Conservation (phyloP, 129 eudicot species). For the Saussurea involucrata region DNA sequence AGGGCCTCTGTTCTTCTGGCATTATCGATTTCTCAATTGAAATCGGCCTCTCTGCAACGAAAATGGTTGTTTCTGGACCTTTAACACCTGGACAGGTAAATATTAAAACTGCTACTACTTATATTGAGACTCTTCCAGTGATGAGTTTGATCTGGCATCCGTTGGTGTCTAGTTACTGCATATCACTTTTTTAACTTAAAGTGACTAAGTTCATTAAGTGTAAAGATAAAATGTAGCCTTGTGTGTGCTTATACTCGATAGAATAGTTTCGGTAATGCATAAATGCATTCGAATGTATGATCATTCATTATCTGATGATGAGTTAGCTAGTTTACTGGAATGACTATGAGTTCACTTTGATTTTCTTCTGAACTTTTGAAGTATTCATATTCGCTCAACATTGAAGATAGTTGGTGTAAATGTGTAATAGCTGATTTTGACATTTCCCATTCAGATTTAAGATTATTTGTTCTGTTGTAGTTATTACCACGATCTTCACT, state of each 20-base stretch:
- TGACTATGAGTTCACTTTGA: neutral
- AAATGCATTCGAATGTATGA: conserved; percentile 3
- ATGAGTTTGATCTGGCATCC: neutral
- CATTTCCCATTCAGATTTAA: neutral
- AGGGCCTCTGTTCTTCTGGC: conserved; percentile 11
- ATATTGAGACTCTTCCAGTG: neutral
- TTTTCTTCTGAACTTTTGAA: neutral
- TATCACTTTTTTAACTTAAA: conserved; percentile 9
- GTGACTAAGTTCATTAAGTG: neutral
- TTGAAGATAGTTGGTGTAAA: conserved; percentile 5
- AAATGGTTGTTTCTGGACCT: conserved; percentile 76
- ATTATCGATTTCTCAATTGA: conserved; percentile 10
- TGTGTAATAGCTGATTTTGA: neutral
- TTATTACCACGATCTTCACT: neutral
- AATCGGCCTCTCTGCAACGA: conserved; percentile 12
- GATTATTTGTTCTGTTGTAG: neutral
- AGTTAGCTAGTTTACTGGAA: neutral
- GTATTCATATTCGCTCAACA: neutral
- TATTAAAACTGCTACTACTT: neutral
- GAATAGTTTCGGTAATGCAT: neutral
- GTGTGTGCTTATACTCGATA: neutral
- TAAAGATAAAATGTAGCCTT: neutral
- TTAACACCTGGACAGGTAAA: conserved; percentile 77
- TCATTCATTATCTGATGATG: neutral
- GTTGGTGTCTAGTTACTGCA: conserved; percentile 2